Evolutionary conservation across 371 early-diverging fungal genomes (phyloP), one percentile per base, ranked within the genome.

Genomic region (Umbelopsis sp.): DNA sequence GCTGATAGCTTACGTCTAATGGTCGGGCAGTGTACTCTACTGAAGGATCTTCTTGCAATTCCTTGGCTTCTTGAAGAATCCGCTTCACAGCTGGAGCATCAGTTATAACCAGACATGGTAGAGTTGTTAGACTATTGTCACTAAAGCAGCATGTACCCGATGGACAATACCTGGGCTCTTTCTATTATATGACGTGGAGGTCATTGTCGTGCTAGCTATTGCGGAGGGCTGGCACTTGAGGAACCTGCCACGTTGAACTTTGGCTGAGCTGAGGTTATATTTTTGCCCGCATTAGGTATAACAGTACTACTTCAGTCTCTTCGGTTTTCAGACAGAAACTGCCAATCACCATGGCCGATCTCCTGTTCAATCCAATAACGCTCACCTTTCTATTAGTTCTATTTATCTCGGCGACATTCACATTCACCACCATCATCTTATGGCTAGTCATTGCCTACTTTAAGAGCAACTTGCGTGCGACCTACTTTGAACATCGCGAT

Each of bases 21-120:
- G 92, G 92, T 51, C 79, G 81, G 44, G 89, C 91, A 25, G 77
- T 75, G 65, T 85, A 89, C 68, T 89, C 87, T 20, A 79, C 80
- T 14, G 82, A 81, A 0, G 78, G 73, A 41, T 89, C 88, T 32
- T 73, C 69, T 14, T 81, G 83, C 48, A 91, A 76, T 65, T 88
- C 89, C 66, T 80, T 80, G 16, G 86, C 87, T 72, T 91, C 92
- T 77, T 88, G 86, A 80, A 91, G 80, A 63, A 91, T 85, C 18
- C 91, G 81, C 71, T 89, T 88, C 16, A 89, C 89, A 32, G 88
- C 88, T 87, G 65, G 0, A 63, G 20, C 41, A 41, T 41, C 7
- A 41, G 41, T 41, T 12, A 7, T 10, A 41, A 7, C 7, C 1
- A 7, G 41, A 7, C 2, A 41, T 41, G 12, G 41, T 41, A 12